Evolutionary conservation across 306 rosid genomes (phyloP), one percentile per base, ranked within the genome.

Genomic region (Casuarina cunninghamiana): DNA sequence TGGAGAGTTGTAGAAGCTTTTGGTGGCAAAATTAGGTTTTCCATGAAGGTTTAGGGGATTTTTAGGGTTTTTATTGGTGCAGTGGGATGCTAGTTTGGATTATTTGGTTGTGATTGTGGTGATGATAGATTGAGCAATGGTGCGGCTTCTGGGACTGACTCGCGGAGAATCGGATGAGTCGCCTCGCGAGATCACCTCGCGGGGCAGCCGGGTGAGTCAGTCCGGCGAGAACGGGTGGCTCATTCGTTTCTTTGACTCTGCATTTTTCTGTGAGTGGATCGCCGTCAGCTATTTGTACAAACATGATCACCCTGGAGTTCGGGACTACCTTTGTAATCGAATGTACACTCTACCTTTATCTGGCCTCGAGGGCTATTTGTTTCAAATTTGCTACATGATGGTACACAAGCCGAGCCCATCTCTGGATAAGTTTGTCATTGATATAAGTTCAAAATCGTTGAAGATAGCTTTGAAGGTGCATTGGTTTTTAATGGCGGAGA

Each of bases 171-270:
- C 82, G 3, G 82, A 83, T 51, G 91, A 89, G 83, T 86, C 82
- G 75, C 98, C 98, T 37, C 85, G 97, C 57, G 97, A 95, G 91
- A 91, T 95, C 53, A 78, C 83, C 48, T 88, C 94, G 19, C 84
- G 88, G 89, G 76, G 83, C 26, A 88, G 86, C 71, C 39, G 80
- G 15, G 77, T 85, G 2, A 83, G 91, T 76, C 96, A 89, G 53
- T 84, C 91, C 21, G 89, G 99, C 76, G 99, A 95, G 86, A 95
- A 88, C 76, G 97, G 99, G 42, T 95, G 99, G 99, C 99, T 95
- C 78, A 95, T 95, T 48, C 85, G 99, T 69, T 95, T 95, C 87
- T 95, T 95, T 81, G 99, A 95, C 75, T 95, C 99, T 3, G 90
- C 99, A 1, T 95, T 93, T 82, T 95, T 95, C 90, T 95, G 99